Evolutionary conservation across 257 asterid genomes (phyloP).

Genomic region (Avicennia marina): DNA sequence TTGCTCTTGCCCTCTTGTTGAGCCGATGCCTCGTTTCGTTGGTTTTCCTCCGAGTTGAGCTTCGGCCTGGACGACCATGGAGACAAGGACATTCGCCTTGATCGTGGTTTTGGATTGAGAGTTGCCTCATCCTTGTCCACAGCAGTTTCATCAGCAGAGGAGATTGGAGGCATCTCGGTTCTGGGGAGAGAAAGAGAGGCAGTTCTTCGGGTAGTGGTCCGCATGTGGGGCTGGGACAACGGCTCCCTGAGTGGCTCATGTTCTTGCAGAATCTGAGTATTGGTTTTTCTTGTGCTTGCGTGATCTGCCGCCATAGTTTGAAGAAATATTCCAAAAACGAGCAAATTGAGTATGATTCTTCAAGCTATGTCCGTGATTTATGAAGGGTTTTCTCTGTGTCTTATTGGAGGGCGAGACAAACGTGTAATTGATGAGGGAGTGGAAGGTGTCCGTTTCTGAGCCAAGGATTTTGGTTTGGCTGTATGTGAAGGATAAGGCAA

Average conservation of each 20-base stretch:
- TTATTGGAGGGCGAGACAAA: conserved; percentile 28
- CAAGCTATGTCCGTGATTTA: neutral
- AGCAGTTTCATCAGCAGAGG: conserved; percentile 19
- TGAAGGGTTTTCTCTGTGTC: neutral
- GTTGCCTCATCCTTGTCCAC: conserved; percentile 15
- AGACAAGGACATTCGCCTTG: conserved; percentile 77
- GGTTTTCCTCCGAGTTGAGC: conserved; percentile 15
- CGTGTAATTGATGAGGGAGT: conserved; percentile 20
- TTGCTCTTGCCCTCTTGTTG: neutral
- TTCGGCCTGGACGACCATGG: conserved; percentile 77
- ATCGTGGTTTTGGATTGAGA: conserved; percentile 61
- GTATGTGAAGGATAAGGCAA: conserved; percentile 32
- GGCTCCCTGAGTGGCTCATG: conserved; percentile 73
- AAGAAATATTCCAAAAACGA: neutral
- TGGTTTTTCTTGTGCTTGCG: conserved; percentile 55
- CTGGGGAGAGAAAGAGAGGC: conserved; percentile 76
- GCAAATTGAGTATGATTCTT: neutral
- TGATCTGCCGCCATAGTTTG: conserved; percentile 35
- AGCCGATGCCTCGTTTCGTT: neutral
- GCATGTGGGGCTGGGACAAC: conserved; percentile 54
- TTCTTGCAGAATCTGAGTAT: conserved; percentile 63
- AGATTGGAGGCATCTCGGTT: conserved; percentile 36
- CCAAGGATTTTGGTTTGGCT: conserved; percentile 48
- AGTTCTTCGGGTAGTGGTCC: conserved; percentile 43
- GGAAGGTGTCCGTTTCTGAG: conserved; percentile 37